phyloP scores from a whole-genome alignment of 2,329 filamentous ascomycete species.

The Fusarium pininemorale region DNA sequence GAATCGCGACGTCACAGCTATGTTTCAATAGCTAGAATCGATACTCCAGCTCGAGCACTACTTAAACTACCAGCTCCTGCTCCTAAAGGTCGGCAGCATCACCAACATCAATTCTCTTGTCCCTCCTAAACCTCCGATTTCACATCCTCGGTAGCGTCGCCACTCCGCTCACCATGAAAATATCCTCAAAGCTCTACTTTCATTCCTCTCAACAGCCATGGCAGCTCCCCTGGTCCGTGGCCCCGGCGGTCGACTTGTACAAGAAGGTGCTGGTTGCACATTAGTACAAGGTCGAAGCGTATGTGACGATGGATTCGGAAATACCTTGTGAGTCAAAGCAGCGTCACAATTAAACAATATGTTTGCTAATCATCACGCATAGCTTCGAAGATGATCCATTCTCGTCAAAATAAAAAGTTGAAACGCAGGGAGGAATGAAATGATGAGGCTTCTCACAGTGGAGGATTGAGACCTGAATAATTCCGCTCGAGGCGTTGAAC shows the following conservation, averaged over 20 bases:
- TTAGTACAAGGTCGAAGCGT: conserved; percentile 12
- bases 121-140: fast-evolving
- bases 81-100: fast-evolving
- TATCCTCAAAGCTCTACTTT: not conserved
- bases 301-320: conserved; percentile 14
- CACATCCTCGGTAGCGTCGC: not conserved
- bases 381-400: conserved; percentile 12
- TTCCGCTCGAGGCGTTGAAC: not conserved
- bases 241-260: conserved; percentile 5
- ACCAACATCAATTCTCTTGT: not conserved
- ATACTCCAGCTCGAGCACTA: fast-evolving
- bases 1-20: not conserved
- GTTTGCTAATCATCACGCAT: too few species aligned
- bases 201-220: not conserved
- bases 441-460: not conserved
- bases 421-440: fast-evolving
- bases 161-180: not conserved
- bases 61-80: fast-evolving
- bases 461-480: not conserved
- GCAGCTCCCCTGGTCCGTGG: not conserved
- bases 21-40: not conserved
- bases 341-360: too few species aligned
- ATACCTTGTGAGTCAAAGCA: not conserved
- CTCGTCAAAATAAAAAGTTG: not conserved
- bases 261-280: not conserved